Evolutionary conservation across 768 basidiomycete species (phyloP).

Genomic region (Chalciporus pseudorubinellus): DNA sequence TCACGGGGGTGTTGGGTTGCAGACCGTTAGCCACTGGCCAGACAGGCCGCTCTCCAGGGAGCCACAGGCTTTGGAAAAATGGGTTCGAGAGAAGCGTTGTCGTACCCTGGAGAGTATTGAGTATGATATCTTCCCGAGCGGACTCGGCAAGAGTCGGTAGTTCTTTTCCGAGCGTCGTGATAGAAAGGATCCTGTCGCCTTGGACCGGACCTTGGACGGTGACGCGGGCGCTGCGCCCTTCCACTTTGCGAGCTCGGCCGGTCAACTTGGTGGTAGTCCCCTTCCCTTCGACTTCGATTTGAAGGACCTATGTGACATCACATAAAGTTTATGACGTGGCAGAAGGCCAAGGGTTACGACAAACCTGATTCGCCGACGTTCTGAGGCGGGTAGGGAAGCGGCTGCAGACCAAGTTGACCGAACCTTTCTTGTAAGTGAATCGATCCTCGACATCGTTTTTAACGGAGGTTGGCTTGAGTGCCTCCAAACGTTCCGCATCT

Average conservation of each 20-base stretch:
- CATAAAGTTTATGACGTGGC: neutral
- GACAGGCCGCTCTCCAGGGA: slow-evolving; percentile 12
- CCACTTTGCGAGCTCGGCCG: slow-evolving; percentile 22
- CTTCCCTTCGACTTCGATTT: slow-evolving; percentile 16
- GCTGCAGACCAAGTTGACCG: slow-evolving; percentile 34
- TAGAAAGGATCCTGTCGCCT: slow-evolving; percentile 20
- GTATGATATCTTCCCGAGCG: slow-evolving; percentile 22
- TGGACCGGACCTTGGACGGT: slow-evolving; percentile 21
- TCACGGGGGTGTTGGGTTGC: neutral
- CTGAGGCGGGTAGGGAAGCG: slow-evolving; percentile 47
- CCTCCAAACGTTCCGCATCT: slow-evolving; percentile 45
- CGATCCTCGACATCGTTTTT: slow-evolving; percentile 41
- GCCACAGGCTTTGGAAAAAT: slow-evolving; percentile 30
- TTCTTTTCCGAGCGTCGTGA: slow-evolving; percentile 54
- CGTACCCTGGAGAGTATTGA: slow-evolving; percentile 16
- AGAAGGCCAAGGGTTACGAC: neutral
- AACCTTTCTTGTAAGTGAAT: slow-evolving; percentile 28
- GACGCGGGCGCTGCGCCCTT: slow-evolving; percentile 40
- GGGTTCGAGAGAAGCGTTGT: slow-evolving; percentile 18
- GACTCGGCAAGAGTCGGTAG: slow-evolving; percentile 55
- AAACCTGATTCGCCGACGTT: slow-evolving; percentile 39
- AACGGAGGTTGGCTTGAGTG: slow-evolving; percentile 43
- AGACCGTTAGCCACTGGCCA: slow-evolving; percentile 14
- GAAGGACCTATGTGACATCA: slow-evolving; percentile 15
- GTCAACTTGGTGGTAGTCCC: slow-evolving; percentile 3